These are phyloP conservation scores for Apiospora hydei DNA, from an alignment of 2,329 filamentous ascomycete species.

Conservation along the genomic window DNA sequence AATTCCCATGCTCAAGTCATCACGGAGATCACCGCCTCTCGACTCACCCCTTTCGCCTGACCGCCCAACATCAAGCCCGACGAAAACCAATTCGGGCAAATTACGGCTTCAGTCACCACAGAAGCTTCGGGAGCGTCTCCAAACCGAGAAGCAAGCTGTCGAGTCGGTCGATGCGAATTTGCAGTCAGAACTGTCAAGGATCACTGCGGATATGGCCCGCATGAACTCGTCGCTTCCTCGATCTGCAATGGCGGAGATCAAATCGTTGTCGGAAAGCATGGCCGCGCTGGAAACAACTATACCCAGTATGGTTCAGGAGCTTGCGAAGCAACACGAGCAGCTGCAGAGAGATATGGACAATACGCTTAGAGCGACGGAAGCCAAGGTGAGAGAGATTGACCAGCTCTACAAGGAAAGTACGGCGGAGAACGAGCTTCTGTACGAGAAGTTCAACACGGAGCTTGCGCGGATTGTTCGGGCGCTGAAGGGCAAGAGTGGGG, in stretches of 20 bases:
- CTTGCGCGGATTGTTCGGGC: constrained; percentile 82
- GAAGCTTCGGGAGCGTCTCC: constrained; percentile 83
- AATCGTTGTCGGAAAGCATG: constrained; percentile 64
- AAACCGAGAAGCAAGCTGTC: constrained; percentile 79
- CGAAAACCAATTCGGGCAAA: constrained; percentile 56
- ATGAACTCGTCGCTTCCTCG: constrained; percentile 52
- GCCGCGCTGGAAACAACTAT: constrained; percentile 73
- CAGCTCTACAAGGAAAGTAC: constrained; percentile 85
- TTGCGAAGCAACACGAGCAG: constrained; percentile 66
- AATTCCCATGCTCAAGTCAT: constrained; percentile 57
- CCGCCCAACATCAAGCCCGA: constrained; percentile 46
- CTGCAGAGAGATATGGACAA: constrained; percentile 76
- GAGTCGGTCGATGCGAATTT: constrained; percentile 73
- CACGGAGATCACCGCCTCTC: constrained; percentile 30
- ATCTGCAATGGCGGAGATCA: constrained; percentile 51
- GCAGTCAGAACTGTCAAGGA: constrained; percentile 78
- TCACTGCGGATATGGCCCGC: constrained; percentile 79
- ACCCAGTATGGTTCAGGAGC: constrained; percentile 63
- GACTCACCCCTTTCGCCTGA: constrained; percentile 31
- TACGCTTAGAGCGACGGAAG: constrained; percentile 76
- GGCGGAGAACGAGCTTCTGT: constrained; percentile 91
- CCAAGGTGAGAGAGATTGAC: constrained; percentile 82
- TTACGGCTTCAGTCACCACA: constrained; percentile 75
- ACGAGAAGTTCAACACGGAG: constrained; percentile 92
- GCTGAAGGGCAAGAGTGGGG: constrained; percentile 73